Base-by-base conservation (phyloP, 2,329 filamentous ascomycete genomes). In the Conoideocrella luteorostrata region DNA sequence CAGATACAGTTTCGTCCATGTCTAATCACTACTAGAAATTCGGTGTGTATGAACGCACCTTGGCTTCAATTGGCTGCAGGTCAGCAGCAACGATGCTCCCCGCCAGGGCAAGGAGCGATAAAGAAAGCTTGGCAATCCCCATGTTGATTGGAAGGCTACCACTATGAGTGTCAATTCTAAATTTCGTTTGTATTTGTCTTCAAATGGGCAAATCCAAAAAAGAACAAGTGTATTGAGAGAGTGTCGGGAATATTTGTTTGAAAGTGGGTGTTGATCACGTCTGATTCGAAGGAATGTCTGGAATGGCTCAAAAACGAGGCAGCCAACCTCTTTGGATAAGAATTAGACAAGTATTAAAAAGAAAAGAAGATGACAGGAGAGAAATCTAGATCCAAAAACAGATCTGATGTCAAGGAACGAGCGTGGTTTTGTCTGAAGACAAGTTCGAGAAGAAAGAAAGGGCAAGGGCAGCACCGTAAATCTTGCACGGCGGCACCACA, bases 41-140 rank as follows among this genome's bases (percentile, higher is more conserved):
- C 15, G 12, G 13, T 34, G 32, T n/a, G 15, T 21, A 34, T n/a
- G 12, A 23, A 49, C 60, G 10, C 65, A 83, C 82, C 77, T 90
- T 90, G 73, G 81, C 80, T 54, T 79, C 67, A 56, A 86, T 82
- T 48, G 80, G 73, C 53, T 80, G 66, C 22, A 77, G 60, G 47
- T 69, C 65, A 36, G 66, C 66, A 41, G 65, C 65, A 23, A 68
- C 55, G 52, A 66, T 61, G 43, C 68, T 59, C 48, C 66, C 65
- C 47, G 68, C 55, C 48, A 74, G 53, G 44, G 68, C 62, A 50
- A 71, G 58, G 34, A 66, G 57, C 47, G 65, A 53, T 38, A 60
- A 39, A 29, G 57, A 52, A 43, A 57, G 44, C 52, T 57, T 58
- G 36, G 60, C 58, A 37, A 61, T 51, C 47, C 59, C 58, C 63